Conservation (phyloP, 2,329 filamentous ascomycete species). For the Pseudopithomyces chartarum region DNA sequence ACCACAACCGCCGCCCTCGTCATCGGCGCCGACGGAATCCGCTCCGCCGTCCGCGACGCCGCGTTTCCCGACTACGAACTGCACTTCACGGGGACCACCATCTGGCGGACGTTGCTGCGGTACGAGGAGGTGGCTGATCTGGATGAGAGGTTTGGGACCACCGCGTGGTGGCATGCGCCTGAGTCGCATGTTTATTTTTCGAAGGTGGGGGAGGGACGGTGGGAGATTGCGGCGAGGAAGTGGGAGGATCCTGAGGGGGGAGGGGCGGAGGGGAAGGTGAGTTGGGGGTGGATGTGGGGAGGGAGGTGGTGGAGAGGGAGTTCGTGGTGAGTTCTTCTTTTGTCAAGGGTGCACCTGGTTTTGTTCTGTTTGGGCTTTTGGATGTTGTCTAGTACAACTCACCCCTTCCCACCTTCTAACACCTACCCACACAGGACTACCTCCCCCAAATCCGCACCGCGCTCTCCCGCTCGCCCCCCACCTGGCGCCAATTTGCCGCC, state of each 20-base stretch:
- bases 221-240: conserved; percentile 48
- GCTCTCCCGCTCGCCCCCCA: too few species aligned
- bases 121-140: conserved; percentile 34
- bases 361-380: too few species aligned
- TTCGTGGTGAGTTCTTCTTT: too few species aligned
- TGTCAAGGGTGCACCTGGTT: too few species aligned
- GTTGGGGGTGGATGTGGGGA: too few species aligned
- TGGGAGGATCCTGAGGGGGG: conserved; percentile 33
- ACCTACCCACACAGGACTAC: too few species aligned
- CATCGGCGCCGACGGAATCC: conserved; percentile 49
- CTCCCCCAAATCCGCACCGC: too few species aligned
- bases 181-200: conserved; percentile 48
- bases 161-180: conserved; percentile 53
- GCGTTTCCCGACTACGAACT: conserved; percentile 52
- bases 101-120: conserved; percentile 53
- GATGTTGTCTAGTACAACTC: too few species aligned
- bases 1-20: conserved; percentile 50
- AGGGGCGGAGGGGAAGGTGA: too few species aligned
- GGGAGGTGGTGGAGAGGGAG: too few species aligned
- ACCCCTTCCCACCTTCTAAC: too few species aligned
- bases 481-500: conserved; percentile 55
- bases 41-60: conserved; percentile 52
- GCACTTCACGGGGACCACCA: conserved; percentile 56
- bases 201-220: conserved; percentile 42
- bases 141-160: conserved; percentile 39